Base-by-base conservation (phyloP, 306 rosid species). In the Citrullus amarus region DNA sequence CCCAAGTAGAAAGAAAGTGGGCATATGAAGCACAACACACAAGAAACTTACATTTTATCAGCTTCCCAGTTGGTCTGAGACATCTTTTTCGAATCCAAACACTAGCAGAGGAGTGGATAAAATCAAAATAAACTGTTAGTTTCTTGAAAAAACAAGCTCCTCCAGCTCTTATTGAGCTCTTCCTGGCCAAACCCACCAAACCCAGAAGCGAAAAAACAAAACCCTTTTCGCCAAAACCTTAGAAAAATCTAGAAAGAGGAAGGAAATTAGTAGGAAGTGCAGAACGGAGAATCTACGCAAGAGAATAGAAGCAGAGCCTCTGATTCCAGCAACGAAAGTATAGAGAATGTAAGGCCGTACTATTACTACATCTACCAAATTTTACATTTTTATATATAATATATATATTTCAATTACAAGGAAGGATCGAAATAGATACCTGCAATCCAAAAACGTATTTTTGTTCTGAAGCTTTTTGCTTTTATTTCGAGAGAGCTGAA, bases 21-120 rank as follows among this genome's bases (percentile, higher is more conserved):
- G 12, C 63, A 17, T 14, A 39, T 14, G 9, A 56, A 79, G 57
- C 20, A 14, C n/a, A 30, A 70, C 53, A 56, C 75, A 43, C 16
- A 48, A 53, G 83, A 20, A 75, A 81, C 91, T 88, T 87, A 89
- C 99, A 96, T 96, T 89, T 96, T 96, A 87, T 96, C 99, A 81
- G 99, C 99, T 89, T 96, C 99, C 99, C 99, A 96, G 92, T 92
- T 92, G 73, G 99, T 96, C 75, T 96, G 99, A 90, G 99, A 91
- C 99, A 96, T 96, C n/a, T 86, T 57, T 88, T 82, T 32, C 83
- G 30, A 80, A 50, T 58, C 65, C 32, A 36, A 83, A 67, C 34
- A 56, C 77, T 79, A 79, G 74, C 56, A 48, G 63, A 34, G 68
- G 58, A 75, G 67, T 59, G 58, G 51, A 83, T 50, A 78, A 79